Evolutionary conservation across 441 rosid species (phyloP), one percentile per base, ranked within the genome.

Genomic region (Biscutella auriculata): DNA sequence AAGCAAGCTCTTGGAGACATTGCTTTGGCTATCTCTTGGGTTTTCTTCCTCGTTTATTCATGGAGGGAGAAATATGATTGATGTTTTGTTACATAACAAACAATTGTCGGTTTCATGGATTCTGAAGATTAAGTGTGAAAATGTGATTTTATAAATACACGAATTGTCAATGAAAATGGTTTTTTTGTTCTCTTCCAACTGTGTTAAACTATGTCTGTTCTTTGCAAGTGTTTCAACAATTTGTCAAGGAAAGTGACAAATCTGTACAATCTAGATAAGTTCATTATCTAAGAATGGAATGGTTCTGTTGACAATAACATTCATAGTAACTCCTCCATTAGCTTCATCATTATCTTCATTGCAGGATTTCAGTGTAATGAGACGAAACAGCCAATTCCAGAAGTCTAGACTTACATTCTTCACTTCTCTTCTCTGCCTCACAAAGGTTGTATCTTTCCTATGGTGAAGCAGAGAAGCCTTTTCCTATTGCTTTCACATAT

Each of bases 51-150:
- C 17, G 89, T 81, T 44, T 85, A 74, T 57, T 77, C 95, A 21
- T 83, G 97, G 95, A 78, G 88, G 56, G 97, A 83, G 72, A 85
- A 83, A 80, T 88, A 88, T 69, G 95, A 88, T 73, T 85, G 57
- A 68, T 68, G 39, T 9, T 26, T 39, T 41, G 13, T 33, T 33
- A 25, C 19, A 4, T 36, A 36, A 12, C 17, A 36, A 50, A 43
- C 49, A 21, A 26, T 37, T 67, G 61, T 60, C 2, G 32, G 65
- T 19, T 59, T 6, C 19, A 52, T 66, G 44, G 66, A 21, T 59
- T 13, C 30, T 35, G 51, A 52, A 35, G 41, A 45, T 54, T 13
- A 66, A 51, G 37, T 46, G 54, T 65, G 30, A 34, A 33, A 52
- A 4, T 17, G 26, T 9, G 51, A 30, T 45, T 58, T 60, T 27